phyloP scores from a whole-genome alignment of 2,329 filamentous ascomycete species.

The Sporothrix dimorphospora region DNA sequence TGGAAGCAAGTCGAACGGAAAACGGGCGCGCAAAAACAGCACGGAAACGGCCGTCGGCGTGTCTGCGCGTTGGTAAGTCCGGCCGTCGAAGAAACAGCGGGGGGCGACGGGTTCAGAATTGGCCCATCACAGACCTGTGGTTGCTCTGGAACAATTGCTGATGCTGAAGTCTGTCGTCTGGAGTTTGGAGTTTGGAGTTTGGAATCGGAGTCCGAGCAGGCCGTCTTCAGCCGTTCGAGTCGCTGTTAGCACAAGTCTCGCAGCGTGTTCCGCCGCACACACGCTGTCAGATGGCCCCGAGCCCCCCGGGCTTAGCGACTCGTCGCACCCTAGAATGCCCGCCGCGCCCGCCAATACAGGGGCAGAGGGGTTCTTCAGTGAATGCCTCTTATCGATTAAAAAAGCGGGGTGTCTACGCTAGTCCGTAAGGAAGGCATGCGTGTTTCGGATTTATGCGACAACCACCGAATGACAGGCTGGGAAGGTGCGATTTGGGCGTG shows the following conservation, averaged over 20 bases:
- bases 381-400: constrained; percentile 29
- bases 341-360: too few relatives aligned
- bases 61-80: not conserved
- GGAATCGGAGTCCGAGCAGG: constrained; percentile 10
- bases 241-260: not conserved
- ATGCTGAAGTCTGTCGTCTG: not conserved
- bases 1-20: not conserved
- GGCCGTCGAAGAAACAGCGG: not conserved
- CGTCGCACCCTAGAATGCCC: too few relatives aligned
- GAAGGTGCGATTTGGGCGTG: not conserved
- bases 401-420: constrained; percentile 22
- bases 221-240: not conserved
- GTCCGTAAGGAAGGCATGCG: not conserved
- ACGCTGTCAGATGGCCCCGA: not conserved
- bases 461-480: constrained; percentile 27
- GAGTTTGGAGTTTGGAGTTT: constrained; percentile 19
- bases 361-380: not conserved
- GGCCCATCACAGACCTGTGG: too few relatives aligned
- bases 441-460: constrained; percentile 30
- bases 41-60: not conserved
- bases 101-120: not conserved
- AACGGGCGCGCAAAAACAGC: not conserved
- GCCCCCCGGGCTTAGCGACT: not conserved
- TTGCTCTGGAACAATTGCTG: not conserved
- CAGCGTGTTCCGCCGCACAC: not conserved